Evolutionary conservation across 768 basidiomycete genomes (phyloP), one percentile per base, ranked within the genome.

Genomic region (Gloeopeniophorella convolvens): DNA sequence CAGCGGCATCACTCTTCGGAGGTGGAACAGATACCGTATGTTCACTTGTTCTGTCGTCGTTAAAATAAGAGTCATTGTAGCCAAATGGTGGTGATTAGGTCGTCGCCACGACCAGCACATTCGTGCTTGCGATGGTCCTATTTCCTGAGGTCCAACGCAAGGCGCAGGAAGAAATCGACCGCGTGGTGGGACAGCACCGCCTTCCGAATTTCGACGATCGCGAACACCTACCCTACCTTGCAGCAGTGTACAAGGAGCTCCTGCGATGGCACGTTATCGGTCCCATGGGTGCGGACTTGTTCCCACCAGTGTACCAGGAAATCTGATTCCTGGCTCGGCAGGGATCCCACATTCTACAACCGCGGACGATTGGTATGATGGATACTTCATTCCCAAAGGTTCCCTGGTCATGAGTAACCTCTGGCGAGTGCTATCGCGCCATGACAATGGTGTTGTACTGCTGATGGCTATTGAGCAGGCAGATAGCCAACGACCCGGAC

Each of bases 121-220:
- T 60, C 46, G 16, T 59, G 21, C 47, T 60, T 24, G 47, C 51
- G 18, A 59, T 56, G 58, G 46, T 54, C 21, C 45, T 52, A 18
- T 43, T 53, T 35, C 63, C 62, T n/a, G 59, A 60, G 4, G 57
- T 54, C 9, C 60, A 60, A 37, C 27, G 23, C 13, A 54, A 55
- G 45, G 63, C 63, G 21, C 62, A 61, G 27, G 54, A 45, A 28
- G 63, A 64, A 33, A 37, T 64, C 12, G 63, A 62, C 28, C 31
- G 43, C 8, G 52, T 62, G 4, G 34, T 63, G 7, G 63, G 63
- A 5, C 1, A 12, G 10, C 24, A 31, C 31, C 46, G 61, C 13
- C 43, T 62, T 11, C 63, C 63, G 5, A 53, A n/a, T 3, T 32
- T 56, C 21, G 26, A 45, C 1, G 61, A 62, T 9, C 31, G 48